Evolutionary conservation across 2,329 filamentous ascomycete species (phyloP), one percentile per base, ranked within the genome.

Genomic region (Paradendryphiella salina): DNA sequence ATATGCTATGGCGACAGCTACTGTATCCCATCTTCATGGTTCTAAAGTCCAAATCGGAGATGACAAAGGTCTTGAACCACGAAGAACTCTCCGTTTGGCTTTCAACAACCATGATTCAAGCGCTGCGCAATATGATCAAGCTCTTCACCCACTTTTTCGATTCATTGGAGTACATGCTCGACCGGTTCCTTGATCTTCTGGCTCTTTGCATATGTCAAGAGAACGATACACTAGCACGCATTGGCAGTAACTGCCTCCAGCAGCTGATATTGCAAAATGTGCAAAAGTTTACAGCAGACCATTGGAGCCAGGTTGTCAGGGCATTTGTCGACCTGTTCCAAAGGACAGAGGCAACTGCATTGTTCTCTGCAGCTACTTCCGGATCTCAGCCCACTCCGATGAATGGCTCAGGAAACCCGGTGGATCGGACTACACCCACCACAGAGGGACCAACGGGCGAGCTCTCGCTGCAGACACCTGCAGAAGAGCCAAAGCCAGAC

Each of bases 21-120:
- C 82, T 99, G 1, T 97, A 96, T 63, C 95, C 94, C 0, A 99
- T 99, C 61, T 99, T 99, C 76, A 92, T 97, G 82, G 95, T 99
- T 2, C 77, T 99, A 35, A 91, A 96, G 61, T 96, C 94, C 14
- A 90, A 94, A 58, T 95, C 93, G 0, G 94, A 99, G 72, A 95
- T 97, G 88, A 87, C 87, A 20, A 96, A 96, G 67, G 92, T 93
- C 11, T 83, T 93, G 29, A 97, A 93, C 66, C 92, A 96, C 65
- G 95, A 99, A 73, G 94, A 99, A 69, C 81, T 97, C 15, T 97
- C 94, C 0, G 94, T 99, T 2, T 99, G 94, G 94, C 81, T 99
- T 18, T 97, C 94, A 0, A 99, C 94, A 0, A 99, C 94, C 7
- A 96, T 99, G 90, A 99, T 99, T 33, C 94, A 99, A 73, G 94